Evolutionary conservation across 2,329 filamentous ascomycete genomes (phyloP), one percentile per base, ranked within the genome.

Genomic region (Fusarium secorum): DNA sequence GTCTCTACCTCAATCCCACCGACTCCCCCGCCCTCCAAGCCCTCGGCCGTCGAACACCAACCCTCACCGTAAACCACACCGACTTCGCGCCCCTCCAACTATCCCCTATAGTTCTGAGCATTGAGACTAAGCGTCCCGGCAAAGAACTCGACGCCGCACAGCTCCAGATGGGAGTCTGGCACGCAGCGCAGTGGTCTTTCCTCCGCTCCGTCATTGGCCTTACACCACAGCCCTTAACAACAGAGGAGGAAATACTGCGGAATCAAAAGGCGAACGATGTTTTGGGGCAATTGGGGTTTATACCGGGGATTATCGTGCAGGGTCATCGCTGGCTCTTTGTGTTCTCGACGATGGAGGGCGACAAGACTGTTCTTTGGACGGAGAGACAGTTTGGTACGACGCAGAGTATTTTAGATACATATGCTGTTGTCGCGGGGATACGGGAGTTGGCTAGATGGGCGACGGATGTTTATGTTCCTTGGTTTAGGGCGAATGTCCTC

Each of bases 291-390:
- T 24, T 72, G 26, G 46, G 56, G 13, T 74, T 72, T n/a, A 68
- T 74, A 39, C 72, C 72, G 2, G 72, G 66, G 1, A 65, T 74
- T 3, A 74, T 74, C 2, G 60, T 74, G 11, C 63, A 72, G 13
- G 72, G 71, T 1, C 66, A 72, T 24, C 60, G 66, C 2, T 75
- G 72, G 72, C 44, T 65, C 10, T 69, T 74, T 41, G 70, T 75
- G 17, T 59, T 72, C 9, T 73, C 73, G 28, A 74, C 72, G 4
- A 35, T 60, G 7, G 62, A 74, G 22, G 52, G 64, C 0, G 14
- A 35, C 11, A 73, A 72, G 60, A 72, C 66, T 15, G 54, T 66
- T 20, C 55, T 74, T 14, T 74, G 71, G 70, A 64, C 45, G 2
- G 65, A 73, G 32, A 63, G 55, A 1, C 64, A 66, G 26, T 73